Percentiles rank a stretch among this genome's conserved stretches.
Conservation (phyloP, 352 stramenopile genomes). For the Elongisporangium senticosum region DNA sequence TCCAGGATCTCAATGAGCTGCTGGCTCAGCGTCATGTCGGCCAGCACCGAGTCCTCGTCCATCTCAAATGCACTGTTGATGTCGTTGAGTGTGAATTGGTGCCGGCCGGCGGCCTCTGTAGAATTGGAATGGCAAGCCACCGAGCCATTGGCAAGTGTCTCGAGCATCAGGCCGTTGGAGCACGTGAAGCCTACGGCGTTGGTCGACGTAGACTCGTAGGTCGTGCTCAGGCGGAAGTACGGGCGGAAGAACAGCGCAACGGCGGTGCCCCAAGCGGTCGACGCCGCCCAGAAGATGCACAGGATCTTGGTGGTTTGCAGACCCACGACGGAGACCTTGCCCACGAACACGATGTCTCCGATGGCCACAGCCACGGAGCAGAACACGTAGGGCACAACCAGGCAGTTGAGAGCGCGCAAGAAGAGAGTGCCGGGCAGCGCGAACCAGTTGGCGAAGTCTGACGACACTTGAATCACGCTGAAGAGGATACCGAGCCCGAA, state of each 20-base stretch:
- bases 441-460: constrained; percentile 43
- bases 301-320: constrained; percentile 65
- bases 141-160: constrained; percentile 17
- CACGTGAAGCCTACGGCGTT: constrained; percentile 51
- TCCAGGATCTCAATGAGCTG: constrained; percentile 55
- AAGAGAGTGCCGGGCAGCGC: constrained; percentile 68
- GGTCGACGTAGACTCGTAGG: constrained; percentile 8
- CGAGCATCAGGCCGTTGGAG: constrained; percentile 29
- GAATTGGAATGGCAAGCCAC: constrained; percentile 19
- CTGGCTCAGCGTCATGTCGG: constrained; percentile 46
- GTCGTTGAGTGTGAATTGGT: constrained; percentile 39
- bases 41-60: constrained; percentile 27
- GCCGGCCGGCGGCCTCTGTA: constrained; percentile 1
- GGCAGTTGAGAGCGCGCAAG: constrained; percentile 60
- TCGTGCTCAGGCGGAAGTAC: constrained; percentile 32
- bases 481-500: constrained; percentile 49
- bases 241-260: constrained; percentile 52
- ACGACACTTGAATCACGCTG: constrained; percentile 27
- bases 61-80: constrained; percentile 44
- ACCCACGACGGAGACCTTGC: constrained; percentile 64
- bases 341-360: constrained; percentile 68
- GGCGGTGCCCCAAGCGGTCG: constrained; percentile 39
- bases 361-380: constrained; percentile 72
- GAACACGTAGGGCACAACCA: constrained; percentile 82
- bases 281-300: constrained; percentile 41